Base-by-base conservation (phyloP, 371 early-diverging fungal species). In the Encephalitozoon romaleae region DNA sequence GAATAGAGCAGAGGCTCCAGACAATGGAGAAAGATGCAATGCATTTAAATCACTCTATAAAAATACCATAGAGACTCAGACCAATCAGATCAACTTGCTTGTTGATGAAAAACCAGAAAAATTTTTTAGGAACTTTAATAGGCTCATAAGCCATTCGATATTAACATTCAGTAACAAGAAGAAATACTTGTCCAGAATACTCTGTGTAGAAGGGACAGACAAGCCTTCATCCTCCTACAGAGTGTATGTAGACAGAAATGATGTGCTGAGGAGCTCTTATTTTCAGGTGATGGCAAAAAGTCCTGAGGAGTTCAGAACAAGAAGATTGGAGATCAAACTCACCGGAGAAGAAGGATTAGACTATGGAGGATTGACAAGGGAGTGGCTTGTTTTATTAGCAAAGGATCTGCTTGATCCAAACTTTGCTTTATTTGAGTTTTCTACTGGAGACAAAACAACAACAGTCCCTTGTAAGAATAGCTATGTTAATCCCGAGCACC, bases 331-430 rank as follows among this genome's bases (percentile, higher is more conserved):
- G 78, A 94, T 98, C 25, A 89, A 91, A 55, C 96, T 98, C 86
- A 87, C 90, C 72, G 92, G 92, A 23, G 98, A 98, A 86, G 95
- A 95, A 79, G 98, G 96, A 64, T 90, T 95, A 0, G 98, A 98
- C 88, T 94, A 91, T 28, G 98, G 98, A 39, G 98, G 98, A 64
- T 91, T 98, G 15, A 92, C 94, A 2, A 89, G 96, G 72, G 98
- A 98, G 86, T 98, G 96, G 95, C 95, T 93, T 88, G 90, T 90
- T 64, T 94, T 91, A 8, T 87, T 98, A 4, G 90, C 95, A 6
- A 87, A 93, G 63, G 93, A 94, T 81, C 95, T 95, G 93, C 93
- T 96, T 86, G 93, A 98, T 84, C 96, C 96, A 9, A 90, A 95
- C 84, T 94, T 95, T 81, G 96, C 95, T 4, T 87, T 98, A 54